A percentile compares a stretch with the other conserved stretches of the same genome.
Evolutionary conservation across 495 filamentous ascomycete genomes (phyloP).

Genomic region (Extremus antarcticus): DNA sequence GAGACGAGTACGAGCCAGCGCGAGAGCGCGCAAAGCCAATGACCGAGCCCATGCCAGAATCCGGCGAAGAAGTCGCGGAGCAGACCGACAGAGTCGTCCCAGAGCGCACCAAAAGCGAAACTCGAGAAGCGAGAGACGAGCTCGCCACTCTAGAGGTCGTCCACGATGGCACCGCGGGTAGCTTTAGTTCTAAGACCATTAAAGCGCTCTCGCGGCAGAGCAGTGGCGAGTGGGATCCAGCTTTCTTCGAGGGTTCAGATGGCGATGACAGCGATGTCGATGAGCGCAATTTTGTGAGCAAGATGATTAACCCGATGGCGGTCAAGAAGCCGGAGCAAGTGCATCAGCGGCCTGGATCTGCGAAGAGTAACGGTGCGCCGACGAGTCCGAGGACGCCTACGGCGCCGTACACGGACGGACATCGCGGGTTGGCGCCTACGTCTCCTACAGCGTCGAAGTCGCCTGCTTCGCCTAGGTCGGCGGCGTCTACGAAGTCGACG

Average conservation of each 20-base stretch:
- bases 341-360: background rate
- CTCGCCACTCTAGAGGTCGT: slow-evolving; percentile 18
- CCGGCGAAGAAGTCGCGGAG: slow-evolving; percentile 50
- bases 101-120: slow-evolving; percentile 42
- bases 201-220: background rate
- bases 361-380: background rate
- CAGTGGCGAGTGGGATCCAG: slow-evolving; percentile 28
- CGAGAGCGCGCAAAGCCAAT: slow-evolving; percentile 41
- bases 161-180: background rate
- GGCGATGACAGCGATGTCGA: slow-evolving; percentile 26
- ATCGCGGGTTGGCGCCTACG: slow-evolving; percentile 19
- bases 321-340: slow-evolving; percentile 9
- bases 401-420: slow-evolving; percentile 11
- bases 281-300: slow-evolving; percentile 23
- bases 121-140: slow-evolving; percentile 30
- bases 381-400: background rate
- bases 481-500: background rate
- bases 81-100: slow-evolving; percentile 54
- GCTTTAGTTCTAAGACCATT: background rate
- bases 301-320: slow-evolving; percentile 19
- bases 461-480: background rate
- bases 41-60: slow-evolving; percentile 24
- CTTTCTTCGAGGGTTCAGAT: slow-evolving; percentile 27
- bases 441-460: slow-evolving; percentile 2
- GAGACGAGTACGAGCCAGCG: slow-evolving; percentile 45